phyloP scores from a whole-genome alignment of 768 basidiomycete species.

The Paxillus rubicundulus region DNA sequence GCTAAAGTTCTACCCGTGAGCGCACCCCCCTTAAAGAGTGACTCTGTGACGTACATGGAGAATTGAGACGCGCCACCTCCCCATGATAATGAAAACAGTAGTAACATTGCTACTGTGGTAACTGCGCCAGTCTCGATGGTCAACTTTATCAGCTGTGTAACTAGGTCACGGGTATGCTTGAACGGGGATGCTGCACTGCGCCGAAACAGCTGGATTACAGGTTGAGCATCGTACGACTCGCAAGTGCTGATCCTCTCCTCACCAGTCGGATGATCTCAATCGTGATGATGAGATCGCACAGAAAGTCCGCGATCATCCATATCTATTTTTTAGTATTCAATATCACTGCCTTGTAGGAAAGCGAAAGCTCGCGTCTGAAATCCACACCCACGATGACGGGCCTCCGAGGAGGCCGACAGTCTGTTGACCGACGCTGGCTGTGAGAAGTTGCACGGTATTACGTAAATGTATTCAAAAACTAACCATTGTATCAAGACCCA shows the following conservation, averaged over 20 bases:
- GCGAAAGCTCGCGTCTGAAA: too few species aligned
- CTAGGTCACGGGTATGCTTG: not conserved
- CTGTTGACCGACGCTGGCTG: too few species aligned
- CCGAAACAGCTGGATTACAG: not conserved
- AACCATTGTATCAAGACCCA: too few species aligned
- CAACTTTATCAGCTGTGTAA: not conserved
- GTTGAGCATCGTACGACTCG: too few species aligned
- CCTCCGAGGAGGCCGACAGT: not conserved
- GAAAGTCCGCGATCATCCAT: not conserved
- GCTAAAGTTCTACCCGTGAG: not conserved
- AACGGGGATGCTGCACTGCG: not conserved
- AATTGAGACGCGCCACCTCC: too few species aligned
- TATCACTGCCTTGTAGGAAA: too few species aligned
- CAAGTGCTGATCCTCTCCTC: too few species aligned
- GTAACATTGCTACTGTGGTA: not conserved
- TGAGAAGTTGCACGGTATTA: too few species aligned
- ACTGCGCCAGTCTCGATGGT: conserved; percentile 1
- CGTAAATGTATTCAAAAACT: too few species aligned
- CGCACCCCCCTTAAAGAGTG: too few species aligned
- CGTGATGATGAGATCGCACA: not conserved
- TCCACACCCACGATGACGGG: not conserved
- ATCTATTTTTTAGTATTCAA: too few species aligned
- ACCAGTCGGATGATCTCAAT: not conserved
- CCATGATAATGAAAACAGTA: not conserved
- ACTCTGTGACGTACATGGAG: too few species aligned